These are phyloP conservation scores for Capsella bursapastoris DNA, from an alignment of 345 rosid genomes.

Conservation along the genomic window DNA sequence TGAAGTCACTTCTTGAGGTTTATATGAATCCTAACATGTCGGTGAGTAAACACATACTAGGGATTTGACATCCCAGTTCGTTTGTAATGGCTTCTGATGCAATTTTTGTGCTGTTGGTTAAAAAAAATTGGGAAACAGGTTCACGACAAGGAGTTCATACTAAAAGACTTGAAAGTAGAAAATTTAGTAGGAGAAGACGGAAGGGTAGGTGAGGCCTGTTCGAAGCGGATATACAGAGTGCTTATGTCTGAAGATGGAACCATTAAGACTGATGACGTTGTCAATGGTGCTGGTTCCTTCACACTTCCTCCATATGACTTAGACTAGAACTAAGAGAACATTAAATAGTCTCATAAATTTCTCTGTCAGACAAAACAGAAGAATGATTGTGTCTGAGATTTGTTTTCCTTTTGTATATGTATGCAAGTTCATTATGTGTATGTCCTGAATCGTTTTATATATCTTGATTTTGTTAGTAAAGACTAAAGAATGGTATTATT, in stretches of 20 bases:
- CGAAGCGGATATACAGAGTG: slow-evolving; percentile 80
- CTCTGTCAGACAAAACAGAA: neutral
- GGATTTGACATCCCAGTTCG: neutral
- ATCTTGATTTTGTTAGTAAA: neutral
- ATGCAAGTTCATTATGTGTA: neutral
- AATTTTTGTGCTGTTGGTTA: neutral
- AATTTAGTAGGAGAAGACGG: slow-evolving; percentile 65
- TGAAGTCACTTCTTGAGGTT: slow-evolving; percentile 81
- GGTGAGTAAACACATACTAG: slow-evolving; percentile 48
- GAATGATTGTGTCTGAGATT: neutral
- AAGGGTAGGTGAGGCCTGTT: slow-evolving; percentile 82
- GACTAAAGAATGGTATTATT: neutral
- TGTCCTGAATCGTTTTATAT: neutral
- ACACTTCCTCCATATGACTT: neutral
- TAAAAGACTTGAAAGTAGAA: slow-evolving; percentile 73
- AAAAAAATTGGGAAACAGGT: slow-evolving; percentile 48
- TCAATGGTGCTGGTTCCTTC: slow-evolving; percentile 87
- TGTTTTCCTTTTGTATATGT: neutral
- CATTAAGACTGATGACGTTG: slow-evolving; percentile 81
- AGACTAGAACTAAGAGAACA: too few relatives aligned
- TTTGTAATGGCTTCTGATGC: neutral
- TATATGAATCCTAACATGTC: slow-evolving; percentile 81
- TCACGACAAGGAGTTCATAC: slow-evolving; percentile 84
- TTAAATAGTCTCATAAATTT: neutral
- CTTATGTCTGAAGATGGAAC: slow-evolving; percentile 74